A percentile compares a stretch with the other conserved stretches of the same genome.
phyloP scores from a whole-genome alignment of 768 basidiomycete species.

The Leccinum boreale region DNA sequence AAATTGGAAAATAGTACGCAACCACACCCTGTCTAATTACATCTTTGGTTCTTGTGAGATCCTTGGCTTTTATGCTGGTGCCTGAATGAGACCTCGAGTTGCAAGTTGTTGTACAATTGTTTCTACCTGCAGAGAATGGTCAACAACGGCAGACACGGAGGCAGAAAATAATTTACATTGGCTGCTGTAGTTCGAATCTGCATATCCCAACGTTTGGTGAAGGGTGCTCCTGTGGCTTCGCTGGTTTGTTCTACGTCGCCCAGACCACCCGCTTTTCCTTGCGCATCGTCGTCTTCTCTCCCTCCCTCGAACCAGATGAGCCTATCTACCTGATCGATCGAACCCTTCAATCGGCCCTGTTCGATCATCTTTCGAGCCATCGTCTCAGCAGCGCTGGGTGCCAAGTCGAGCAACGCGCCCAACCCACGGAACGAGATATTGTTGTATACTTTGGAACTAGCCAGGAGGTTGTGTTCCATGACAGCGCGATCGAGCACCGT shows the following conservation, averaged over 20 bases:
- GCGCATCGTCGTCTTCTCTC: slow-evolving; percentile 85
- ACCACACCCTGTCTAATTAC: slow-evolving; percentile 34
- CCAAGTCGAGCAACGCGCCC: slow-evolving; percentile 84
- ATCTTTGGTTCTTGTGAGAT: slow-evolving; percentile 15
- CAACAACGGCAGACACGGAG: background rate
- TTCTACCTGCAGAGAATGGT: slow-evolving; percentile 56
- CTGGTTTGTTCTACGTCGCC: slow-evolving; percentile 83
- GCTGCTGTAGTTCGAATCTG: slow-evolving; percentile 87
- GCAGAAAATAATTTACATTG: slow-evolving; percentile 51
- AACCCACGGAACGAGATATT: slow-evolving; percentile 96
- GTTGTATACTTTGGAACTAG: slow-evolving; percentile 95
- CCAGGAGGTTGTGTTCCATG: slow-evolving; percentile 97
- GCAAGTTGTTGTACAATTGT: slow-evolving; percentile 81
- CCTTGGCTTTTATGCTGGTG: slow-evolving; percentile 17
- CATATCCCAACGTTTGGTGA: slow-evolving; percentile 95
- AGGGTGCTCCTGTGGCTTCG: slow-evolving; percentile 84
- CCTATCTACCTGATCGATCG: slow-evolving; percentile 93
- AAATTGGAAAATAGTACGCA: slow-evolving; percentile 52
- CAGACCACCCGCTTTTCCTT: slow-evolving; percentile 91
- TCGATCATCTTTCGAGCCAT: slow-evolving; percentile 99
- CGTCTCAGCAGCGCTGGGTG: slow-evolving; percentile 90
- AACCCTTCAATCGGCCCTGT: slow-evolving; percentile 88
- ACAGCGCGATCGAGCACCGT: slow-evolving; percentile 97
- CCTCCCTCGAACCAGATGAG: slow-evolving; percentile 91
- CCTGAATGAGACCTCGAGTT: slow-evolving; percentile 62